Percentiles rank a stretch among this genome's conserved stretches.
Evolutionary conservation across 1,284 basidiomycete species (phyloP).

Genomic region (Quambalaria eucalypti): DNA sequence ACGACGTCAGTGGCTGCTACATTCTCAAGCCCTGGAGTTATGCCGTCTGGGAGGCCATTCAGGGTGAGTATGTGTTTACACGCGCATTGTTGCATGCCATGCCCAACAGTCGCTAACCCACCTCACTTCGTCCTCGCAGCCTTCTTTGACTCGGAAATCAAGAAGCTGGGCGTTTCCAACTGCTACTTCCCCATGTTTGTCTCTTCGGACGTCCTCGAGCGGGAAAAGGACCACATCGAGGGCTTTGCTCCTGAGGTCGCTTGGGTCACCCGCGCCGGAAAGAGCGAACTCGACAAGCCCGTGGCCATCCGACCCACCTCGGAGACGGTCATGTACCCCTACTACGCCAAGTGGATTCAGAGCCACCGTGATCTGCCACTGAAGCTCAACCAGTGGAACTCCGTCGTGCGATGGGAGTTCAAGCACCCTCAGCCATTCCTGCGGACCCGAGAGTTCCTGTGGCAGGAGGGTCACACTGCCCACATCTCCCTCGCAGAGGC

Average conservation of each 20-base stretch:
- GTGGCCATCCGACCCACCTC: constrained; percentile 97
- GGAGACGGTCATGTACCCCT: constrained; percentile 93
- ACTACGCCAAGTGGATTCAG: constrained; percentile 98
- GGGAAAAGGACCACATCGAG: constrained; percentile 97
- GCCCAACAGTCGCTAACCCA: background rate
- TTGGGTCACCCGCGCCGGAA: constrained; percentile 81
- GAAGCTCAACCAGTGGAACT: constrained; percentile 98
- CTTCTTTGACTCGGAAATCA: constrained; percentile 57
- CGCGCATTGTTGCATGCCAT: background rate
- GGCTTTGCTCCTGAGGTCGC: constrained; percentile 99
- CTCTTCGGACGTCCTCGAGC: constrained; percentile 80
- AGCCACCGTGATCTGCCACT: constrained; percentile 92
- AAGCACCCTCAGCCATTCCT: constrained; percentile 98
- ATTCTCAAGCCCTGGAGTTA: constrained; percentile 97
- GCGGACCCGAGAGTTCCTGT: constrained; percentile 95
- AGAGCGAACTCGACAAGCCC: constrained; percentile 61
- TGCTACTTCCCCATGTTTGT: constrained; percentile 99
- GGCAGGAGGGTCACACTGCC: constrained; percentile 99
- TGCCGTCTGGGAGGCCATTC: constrained; percentile 91
- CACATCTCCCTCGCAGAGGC: constrained; percentile 81
- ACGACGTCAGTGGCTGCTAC: constrained; percentile 96
- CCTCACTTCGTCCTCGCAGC: background rate
- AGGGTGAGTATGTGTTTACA: constrained; percentile 56
- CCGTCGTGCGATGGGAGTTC: constrained; percentile 98
- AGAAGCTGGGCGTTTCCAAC: constrained; percentile 89